Evolutionary conservation across 2,329 filamentous ascomycete species (phyloP), one percentile per base, ranked within the genome.

Genomic region (Grosmannia clavigera): DNA sequence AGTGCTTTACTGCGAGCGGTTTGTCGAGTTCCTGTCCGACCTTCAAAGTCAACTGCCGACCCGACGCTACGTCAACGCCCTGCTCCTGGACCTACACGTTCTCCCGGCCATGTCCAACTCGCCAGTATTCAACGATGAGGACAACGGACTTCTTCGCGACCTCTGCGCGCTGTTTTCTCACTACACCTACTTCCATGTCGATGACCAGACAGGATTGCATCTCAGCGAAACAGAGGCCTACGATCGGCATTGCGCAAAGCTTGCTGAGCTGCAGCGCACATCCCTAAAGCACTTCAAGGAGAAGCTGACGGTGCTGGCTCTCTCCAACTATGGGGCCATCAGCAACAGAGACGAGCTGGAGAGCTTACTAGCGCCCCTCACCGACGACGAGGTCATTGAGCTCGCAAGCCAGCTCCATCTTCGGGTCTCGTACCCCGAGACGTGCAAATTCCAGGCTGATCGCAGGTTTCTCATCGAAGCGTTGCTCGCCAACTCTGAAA

Each of bases 11-110:
- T 95, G 90, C 70, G 92, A 97, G 72, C 83, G 92, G n/a, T 92
- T 97, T 64, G 74, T 94, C 58, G 94, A 99, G 72, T 86, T 99
- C 58, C 77, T 99, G 55, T 86, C 88, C 10, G 94, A 99, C 70
- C 75, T 99, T 25, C 85, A 95, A 70, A 96, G 92, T 68, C 94
- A 99, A 71, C 77, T 97, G 55, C 94, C 94, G 0, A 99, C 95
- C 3, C 81, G 94, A 66, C 84, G 94, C 71, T 97, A 97, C 70
- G 89, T 95, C 69, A 96, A 96, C 71, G 85, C 89, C 1, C 75
- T 99, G 51, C 73, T 97, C 16, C 85, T 88, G 67, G 92, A 99
- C 69, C 76, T 97, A 54, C 91, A 97, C 69, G 73, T 95, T 27
- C 73, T 96, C 33, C 78, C 92, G 1, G 82, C 88, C 11, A 84